Conservation (phyloP, 2,329 filamentous ascomycete species). For the Alternaria sp. region DNA sequence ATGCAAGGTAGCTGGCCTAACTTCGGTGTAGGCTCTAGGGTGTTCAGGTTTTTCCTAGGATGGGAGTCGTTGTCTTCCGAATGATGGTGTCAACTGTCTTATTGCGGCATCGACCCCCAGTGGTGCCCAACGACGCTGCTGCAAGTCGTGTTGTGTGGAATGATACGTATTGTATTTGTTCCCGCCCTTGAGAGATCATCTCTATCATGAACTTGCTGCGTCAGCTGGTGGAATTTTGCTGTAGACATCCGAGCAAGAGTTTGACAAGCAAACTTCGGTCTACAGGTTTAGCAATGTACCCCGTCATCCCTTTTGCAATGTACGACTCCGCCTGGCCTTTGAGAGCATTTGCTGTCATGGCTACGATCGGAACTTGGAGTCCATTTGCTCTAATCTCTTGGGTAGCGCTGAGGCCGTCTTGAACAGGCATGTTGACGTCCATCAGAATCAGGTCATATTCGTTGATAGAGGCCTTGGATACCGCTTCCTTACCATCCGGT, state of each 20-base stretch:
- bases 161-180: background rate
- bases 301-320: constrained; percentile 62
- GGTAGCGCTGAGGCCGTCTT: constrained; percentile 39
- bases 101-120: background rate
- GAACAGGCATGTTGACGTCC: constrained; percentile 46
- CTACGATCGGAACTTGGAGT: constrained; percentile 54
- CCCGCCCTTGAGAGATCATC: background rate
- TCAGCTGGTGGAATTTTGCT: constrained; percentile 15
- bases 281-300: constrained; percentile 63
- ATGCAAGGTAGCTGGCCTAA: background rate
- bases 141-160: background rate
- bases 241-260: constrained; percentile 45
- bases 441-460: constrained; percentile 42
- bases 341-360: constrained; percentile 63
- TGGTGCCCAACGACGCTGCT: background rate
- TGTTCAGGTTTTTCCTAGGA: background rate
- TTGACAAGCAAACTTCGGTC: constrained; percentile 56
- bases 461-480: constrained; percentile 28
- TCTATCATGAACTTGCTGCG: background rate
- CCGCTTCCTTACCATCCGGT: constrained; percentile 52
- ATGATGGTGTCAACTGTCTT: no score
- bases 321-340: constrained; percentile 63
- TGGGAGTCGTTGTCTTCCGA: background rate
- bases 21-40: background rate
- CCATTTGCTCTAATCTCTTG: constrained; percentile 32